phyloP scores from a whole-genome alignment of 805 yeast species.

The Lipomyces anomalus region DNA sequence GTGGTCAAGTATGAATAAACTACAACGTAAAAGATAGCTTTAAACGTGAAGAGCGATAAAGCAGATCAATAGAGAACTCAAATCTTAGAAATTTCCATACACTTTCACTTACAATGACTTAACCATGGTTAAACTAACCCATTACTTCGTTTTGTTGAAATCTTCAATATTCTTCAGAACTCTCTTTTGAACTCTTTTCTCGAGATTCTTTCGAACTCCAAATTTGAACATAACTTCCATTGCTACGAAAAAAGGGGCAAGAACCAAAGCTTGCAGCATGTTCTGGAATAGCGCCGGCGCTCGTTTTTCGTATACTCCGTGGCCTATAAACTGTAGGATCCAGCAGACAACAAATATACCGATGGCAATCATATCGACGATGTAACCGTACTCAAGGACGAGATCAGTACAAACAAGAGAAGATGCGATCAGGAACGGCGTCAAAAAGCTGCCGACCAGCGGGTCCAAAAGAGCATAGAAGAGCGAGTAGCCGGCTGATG shows the following conservation, averaged over 20 bases:
- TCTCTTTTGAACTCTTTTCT: constrained; percentile 44
- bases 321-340: constrained; percentile 84
- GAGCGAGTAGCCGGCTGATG: constrained; percentile 45
- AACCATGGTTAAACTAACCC: no score
- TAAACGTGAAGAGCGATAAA: no score
- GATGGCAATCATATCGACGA: constrained; percentile 32
- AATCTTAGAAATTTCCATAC: no score
- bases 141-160: no score
- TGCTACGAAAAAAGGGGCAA: constrained; percentile 86
- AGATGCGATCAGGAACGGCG: constrained; percentile 37
- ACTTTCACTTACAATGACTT: no score
- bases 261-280: constrained; percentile 72
- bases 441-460: constrained; percentile 40
- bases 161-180: constrained; percentile 33
- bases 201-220: constrained; percentile 55
- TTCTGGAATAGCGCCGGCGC: constrained; percentile 87
- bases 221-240: constrained; percentile 66
- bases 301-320: constrained; percentile 69
- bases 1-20: no score
- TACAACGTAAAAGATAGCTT: no score
- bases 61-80: no score
- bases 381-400: constrained; percentile 30
- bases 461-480: constrained; percentile 59
- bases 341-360: constrained; percentile 53
- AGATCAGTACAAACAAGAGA: constrained; percentile 28